Conservation (phyloP, 257 asterid genomes). For the Lycium ferocissimum region DNA sequence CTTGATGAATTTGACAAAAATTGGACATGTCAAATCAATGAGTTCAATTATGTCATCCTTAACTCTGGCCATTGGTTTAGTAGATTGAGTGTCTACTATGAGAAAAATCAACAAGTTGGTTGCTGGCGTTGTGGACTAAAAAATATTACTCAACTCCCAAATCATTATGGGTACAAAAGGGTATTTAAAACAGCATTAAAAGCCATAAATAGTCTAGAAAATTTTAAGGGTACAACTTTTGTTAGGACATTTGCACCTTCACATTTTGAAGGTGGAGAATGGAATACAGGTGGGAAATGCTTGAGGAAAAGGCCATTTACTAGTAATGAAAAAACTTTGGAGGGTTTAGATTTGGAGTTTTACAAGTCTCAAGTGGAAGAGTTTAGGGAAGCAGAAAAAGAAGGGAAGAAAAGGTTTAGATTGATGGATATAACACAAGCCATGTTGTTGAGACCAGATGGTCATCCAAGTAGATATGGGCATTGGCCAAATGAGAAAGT, state of each 20-base stretch:
- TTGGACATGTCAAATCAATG: constrained; percentile 23
- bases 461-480: constrained; percentile 74
- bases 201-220: constrained; percentile 25
- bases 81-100: constrained; percentile 23
- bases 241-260: constrained; percentile 35
- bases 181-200: constrained; percentile 15
- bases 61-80: constrained; percentile 29
- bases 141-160: constrained; percentile 17
- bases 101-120: constrained; percentile 1
- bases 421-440: constrained; percentile 57
- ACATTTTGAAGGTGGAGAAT: constrained; percentile 32
- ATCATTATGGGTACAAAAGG: background rate
- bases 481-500: constrained; percentile 46
- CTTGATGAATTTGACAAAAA: constrained; percentile 28
- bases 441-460: constrained; percentile 71
- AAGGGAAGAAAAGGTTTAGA: constrained; percentile 18
- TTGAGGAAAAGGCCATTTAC: constrained; percentile 26
- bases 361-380: constrained; percentile 27
- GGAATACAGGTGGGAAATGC: constrained; percentile 34
- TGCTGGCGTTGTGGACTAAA: constrained; percentile 20
- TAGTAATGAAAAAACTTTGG: constrained; percentile 19
- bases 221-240: constrained; percentile 29
- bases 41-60: constrained; percentile 26
- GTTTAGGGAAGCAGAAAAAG: background rate
- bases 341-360: constrained; percentile 25